Evolutionary conservation across 352 stramenopile genomes (phyloP), one percentile per base, ranked within the genome.

Genomic region (Globisporangium okanoganense): DNA sequence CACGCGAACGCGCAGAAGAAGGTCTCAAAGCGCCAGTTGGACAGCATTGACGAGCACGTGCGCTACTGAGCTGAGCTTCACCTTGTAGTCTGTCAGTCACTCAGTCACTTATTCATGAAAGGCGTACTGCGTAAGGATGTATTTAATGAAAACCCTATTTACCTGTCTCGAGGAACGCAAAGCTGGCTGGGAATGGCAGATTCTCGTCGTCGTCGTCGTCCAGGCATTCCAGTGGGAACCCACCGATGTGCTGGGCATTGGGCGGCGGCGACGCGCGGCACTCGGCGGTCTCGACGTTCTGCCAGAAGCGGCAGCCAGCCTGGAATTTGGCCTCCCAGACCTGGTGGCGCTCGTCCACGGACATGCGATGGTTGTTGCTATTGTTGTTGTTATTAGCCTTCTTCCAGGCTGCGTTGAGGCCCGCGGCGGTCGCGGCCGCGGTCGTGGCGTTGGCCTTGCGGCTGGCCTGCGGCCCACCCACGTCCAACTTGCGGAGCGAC

Each of bases 291-390:
- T 90, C 82, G 52, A 79, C 36, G 58, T 79, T 89, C 54, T 92
- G 76, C 71, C 80, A 94, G 55, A 90, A 90, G 66, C 88, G 79
- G 27, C 82, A 92, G 1, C 80, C 85, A 6, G 82, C 85, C 61
- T 92, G 82, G 40, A 86, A 87, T 14, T 78, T 63, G 24, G 75
- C 67, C 36, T 82, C 56, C 82, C 79, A 92, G 6, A 72, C 81
- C 35, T 78, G 67, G 63, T 78, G 50, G 35, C 58, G 51, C 62
- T 77, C 69, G 50, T 79, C 65, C 7, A 67, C 57, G 1, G 56
- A 54, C 14, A 53, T n/a, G n/a, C 54, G 22, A 1, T 18, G 43
- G 43, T 51, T 73, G n/a, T 66, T 29, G 10, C 41, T n/a, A 2
- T n/a, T 27, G 45, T 51, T 75, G n/a, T n/a, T n/a, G n/a, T n/a